A percentile compares a stretch with the other conserved stretches of the same genome.
phyloP scores from a whole-genome alignment of 805 yeast genomes.

The Grigorovia transvaalensis region DNA sequence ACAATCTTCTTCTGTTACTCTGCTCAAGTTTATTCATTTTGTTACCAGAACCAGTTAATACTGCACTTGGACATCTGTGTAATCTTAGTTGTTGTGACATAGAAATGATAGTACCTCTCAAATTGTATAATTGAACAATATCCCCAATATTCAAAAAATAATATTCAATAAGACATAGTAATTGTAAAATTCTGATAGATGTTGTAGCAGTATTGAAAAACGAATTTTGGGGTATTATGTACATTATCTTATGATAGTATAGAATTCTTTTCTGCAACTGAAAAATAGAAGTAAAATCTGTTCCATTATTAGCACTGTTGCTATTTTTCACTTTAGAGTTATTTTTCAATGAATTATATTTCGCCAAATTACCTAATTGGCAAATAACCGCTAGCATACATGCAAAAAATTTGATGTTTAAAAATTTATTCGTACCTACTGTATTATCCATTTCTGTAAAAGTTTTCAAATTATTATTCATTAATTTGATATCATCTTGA shows the following conservation, averaged over 20 bases:
- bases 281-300: not conserved
- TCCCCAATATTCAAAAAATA: slow-evolving; percentile 69
- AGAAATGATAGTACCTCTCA: slow-evolving; percentile 64
- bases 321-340: slow-evolving; percentile 1
- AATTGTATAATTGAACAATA: slow-evolving; percentile 59
- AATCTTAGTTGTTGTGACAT: slow-evolving; percentile 81
- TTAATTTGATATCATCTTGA: slow-evolving; percentile 7
- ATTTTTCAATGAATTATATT: slow-evolving; percentile 14
- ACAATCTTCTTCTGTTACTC: slow-evolving; percentile 70
- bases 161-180: slow-evolving; percentile 55
- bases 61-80: slow-evolving; percentile 81
- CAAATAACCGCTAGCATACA: slow-evolving; percentile 19
- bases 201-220: slow-evolving; percentile 47
- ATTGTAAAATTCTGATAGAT: slow-evolving; percentile 59
- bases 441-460: not conserved
- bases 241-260: slow-evolving; percentile 45
- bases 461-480: slow-evolving; percentile 2
- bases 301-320: not conserved
- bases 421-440: slow-evolving; percentile 1
- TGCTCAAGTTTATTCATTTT: slow-evolving; percentile 59
- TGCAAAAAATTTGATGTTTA: slow-evolving; percentile 24
- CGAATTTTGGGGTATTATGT: slow-evolving; percentile 52
- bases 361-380: slow-evolving; percentile 23
- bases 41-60: slow-evolving; percentile 54
- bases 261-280: slow-evolving; percentile 23